Base-by-base conservation (phyloP, 225 moss, liverwort and hornwort species). In the Lunularia cruciata region DNA sequence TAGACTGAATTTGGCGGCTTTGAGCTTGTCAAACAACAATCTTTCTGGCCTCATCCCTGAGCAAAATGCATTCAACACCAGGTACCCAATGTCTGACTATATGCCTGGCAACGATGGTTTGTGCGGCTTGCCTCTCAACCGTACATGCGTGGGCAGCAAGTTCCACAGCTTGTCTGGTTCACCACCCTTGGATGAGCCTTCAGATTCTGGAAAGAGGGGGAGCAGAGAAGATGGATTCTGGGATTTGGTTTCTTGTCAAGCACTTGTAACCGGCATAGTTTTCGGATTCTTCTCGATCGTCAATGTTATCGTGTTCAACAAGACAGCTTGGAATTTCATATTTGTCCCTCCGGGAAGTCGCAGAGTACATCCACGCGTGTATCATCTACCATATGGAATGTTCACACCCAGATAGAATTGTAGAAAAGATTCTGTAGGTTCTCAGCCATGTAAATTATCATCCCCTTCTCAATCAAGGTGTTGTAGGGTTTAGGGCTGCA, bases 41-140 rank as follows among this genome's bases (percentile, higher is more conserved):
- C 73, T 84, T 23, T 83, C 83, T 4, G 78, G 84, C 22, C 57
- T 75, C 6, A 81, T 89, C 27, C 84, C 84, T 20, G 12, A 35
- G 9, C n/a, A 20, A 8, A 43, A 18, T 3, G 25, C 32, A 0
- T 62, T 75, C 42, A 40, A 54, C 42, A 72, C 77, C 13, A 58
- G 36, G 0, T 78, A 69, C 25, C 30, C 2, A 18, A 69, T 56
- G 5, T 48, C 78, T 3, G 73, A 69, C 33, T 78, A 62, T 15
- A 11, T 27, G 0, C 73, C 78, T 6, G 78, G 78, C 6, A 78
- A 78, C 38, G 55, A 39, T 14, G 14, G 38, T 10, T 48, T 78
- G 39, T 78, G 73, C 20, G 55, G 57, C 12, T 18, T 31, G 15
- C 74, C 78, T 65, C 70, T 74, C 19, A 72, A 65, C 8, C 12